These are phyloP conservation scores for Diaporthe humulicola DNA, from an alignment of 2,329 filamentous ascomycete species.

Conservation along the genomic window DNA sequence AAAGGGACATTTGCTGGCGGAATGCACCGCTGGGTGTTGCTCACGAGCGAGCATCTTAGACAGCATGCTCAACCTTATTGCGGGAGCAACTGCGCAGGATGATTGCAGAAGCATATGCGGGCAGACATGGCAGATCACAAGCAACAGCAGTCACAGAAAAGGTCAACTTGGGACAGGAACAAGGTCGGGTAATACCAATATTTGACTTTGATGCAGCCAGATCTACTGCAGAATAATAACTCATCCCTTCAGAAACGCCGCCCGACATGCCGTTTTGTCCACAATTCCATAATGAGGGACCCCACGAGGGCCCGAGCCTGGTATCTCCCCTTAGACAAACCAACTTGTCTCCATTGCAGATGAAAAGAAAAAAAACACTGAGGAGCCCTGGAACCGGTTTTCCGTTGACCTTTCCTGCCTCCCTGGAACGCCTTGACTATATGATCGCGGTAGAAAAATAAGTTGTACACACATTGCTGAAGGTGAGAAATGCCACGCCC, in stretches of 20 bases:
- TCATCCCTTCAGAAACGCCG: conserved; percentile 5
- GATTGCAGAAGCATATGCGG: neutral
- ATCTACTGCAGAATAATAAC: conserved; percentile 15
- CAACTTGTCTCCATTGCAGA: conserved; percentile 24
- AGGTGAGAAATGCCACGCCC: neutral
- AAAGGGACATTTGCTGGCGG: neutral
- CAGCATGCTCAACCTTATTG: neutral
- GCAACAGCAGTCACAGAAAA: neutral
- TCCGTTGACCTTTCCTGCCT: conserved; percentile 4
- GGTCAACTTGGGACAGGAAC: neutral
- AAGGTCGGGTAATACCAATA: neutral
- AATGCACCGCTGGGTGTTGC: neutral
- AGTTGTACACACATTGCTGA: neutral
- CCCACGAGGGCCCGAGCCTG: conserved; percentile 25
- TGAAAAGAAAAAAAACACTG: neutral
- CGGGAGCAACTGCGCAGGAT: neutral
- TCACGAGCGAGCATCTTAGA: neutral
- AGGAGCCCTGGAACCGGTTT: conserved; percentile 15
- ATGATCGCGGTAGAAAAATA: conserved; percentile 7
- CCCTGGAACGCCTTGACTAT: conserved; percentile 28
- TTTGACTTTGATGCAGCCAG: conserved; percentile 24
- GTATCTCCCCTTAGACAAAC: conserved; percentile 24
- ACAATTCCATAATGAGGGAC: conserved; percentile 5
- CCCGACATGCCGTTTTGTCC: conserved; percentile 26
- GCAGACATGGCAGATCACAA: neutral